These are phyloP conservation scores for Anastatica hierochuntica DNA, from an alignment of 345 rosid species.

Conservation along the genomic window DNA sequence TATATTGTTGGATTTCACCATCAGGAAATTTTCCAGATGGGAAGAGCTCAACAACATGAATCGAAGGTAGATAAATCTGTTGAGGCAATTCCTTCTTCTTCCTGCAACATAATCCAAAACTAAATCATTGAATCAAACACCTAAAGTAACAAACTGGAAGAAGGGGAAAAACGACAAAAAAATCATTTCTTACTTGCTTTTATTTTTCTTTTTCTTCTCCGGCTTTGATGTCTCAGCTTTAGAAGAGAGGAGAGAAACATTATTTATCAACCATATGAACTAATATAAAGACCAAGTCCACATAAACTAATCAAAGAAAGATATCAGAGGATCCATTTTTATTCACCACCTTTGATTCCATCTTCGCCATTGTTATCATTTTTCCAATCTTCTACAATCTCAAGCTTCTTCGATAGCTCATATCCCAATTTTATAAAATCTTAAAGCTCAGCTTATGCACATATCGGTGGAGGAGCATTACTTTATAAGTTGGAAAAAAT, in stretches of 20 bases:
- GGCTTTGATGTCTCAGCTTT: constrained; percentile 55
- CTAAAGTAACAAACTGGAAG: neutral
- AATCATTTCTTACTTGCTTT: constrained; percentile 78
- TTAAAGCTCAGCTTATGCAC: too few species aligned
- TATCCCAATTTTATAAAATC: constrained; percentile 10
- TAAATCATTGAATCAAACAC: neutral
- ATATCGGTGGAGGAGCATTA: too few species aligned
- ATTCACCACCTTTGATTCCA: constrained; percentile 45
- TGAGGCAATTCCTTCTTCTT: constrained; percentile 65
- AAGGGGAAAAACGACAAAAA: neutral
- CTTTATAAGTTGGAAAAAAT: too few species aligned
- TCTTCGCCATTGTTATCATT: constrained; percentile 43
- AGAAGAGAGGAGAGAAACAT: neutral
- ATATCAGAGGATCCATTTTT: neutral
- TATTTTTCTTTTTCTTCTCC: constrained; percentile 91
- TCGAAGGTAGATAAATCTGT: constrained; percentile 85
- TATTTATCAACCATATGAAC: constrained; percentile 1
- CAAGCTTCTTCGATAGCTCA: constrained; percentile 25
- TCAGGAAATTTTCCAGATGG: constrained; percentile 90
- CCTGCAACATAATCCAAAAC: constrained; percentile 33
- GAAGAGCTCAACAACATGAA: constrained; percentile 63
- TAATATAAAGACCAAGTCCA: neutral
- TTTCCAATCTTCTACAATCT: constrained; percentile 28
- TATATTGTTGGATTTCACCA: constrained; percentile 94
- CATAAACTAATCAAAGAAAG: constrained; percentile 1